A percentile compares a stretch with the other conserved stretches of the same genome.
Conservation (phyloP, 257 asterid genomes). For the Linderniella brevidens region DNA sequence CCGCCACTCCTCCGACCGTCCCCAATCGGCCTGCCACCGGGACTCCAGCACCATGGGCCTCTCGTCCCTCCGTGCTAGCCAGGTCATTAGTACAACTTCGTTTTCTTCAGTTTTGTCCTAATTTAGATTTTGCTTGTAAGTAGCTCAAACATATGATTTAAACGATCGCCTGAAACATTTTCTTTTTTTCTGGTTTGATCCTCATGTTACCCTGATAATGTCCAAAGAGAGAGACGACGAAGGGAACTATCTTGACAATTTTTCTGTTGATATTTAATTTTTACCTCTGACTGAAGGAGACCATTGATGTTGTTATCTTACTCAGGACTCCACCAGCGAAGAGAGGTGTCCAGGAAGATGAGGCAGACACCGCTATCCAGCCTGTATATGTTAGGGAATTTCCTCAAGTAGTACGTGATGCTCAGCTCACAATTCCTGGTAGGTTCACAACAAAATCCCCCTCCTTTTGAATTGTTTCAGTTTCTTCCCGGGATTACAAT, state of each 20-base stretch:
- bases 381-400: conserved; percentile 86
- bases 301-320: conserved; percentile 10
- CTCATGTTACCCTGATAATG: too few species aligned
- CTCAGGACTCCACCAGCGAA: conserved; percentile 47
- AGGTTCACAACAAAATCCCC: conserved; percentile 14
- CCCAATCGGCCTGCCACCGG: conserved; percentile 74
- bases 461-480: conserved; percentile 1
- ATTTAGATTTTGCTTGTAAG: neutral
- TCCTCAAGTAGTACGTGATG: conserved; percentile 78
- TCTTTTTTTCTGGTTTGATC: too few species aligned
- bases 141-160: neutral
- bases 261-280: neutral
- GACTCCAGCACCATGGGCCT: conserved; percentile 89
- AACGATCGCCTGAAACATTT: too few species aligned
- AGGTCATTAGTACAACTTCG: conserved; percentile 22
- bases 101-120: neutral
- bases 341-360: conserved; percentile 46
- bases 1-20: conserved; percentile 38
- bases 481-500: conserved; percentile 5
- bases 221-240: neutral
- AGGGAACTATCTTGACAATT: conserved; percentile 3
- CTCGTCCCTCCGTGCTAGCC: conserved; percentile 81
- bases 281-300: conserved; percentile 1
- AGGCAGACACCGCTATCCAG: conserved; percentile 21
- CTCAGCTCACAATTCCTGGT: conserved; percentile 54